phyloP scores from a whole-genome alignment of 148 eudicot species.

The Simmondsia chinensis region DNA sequence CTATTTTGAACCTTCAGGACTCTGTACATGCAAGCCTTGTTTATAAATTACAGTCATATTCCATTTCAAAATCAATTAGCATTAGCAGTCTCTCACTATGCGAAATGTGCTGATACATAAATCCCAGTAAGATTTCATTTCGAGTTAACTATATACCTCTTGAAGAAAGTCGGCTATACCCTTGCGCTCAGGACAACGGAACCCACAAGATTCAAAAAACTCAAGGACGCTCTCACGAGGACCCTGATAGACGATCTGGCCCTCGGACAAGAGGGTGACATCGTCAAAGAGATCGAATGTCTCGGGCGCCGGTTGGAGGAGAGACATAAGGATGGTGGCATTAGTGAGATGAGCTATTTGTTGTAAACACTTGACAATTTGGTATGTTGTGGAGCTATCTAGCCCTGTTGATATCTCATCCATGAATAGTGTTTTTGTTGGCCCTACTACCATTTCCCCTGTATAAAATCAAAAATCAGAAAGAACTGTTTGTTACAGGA shows the following conservation, averaged over 20 bases:
- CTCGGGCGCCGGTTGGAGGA: slow-evolving; percentile 87
- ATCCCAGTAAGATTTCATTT: too few species aligned
- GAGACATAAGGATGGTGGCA: slow-evolving; percentile 67
- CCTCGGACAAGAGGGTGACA: slow-evolving; percentile 66
- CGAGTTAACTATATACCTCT: too few species aligned
- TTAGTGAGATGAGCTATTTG: slow-evolving; percentile 74
- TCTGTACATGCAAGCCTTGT: too few species aligned
- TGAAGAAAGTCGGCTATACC: slow-evolving; percentile 87
- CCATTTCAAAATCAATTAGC: too few species aligned
- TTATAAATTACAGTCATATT: too few species aligned
- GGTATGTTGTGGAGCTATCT: slow-evolving; percentile 85
- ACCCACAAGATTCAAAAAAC: slow-evolving; percentile 75
- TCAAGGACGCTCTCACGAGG: slow-evolving; percentile 61
- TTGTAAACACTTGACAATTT: slow-evolving; percentile 76
- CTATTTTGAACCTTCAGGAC: too few species aligned
- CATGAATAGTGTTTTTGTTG: slow-evolving; percentile 79
- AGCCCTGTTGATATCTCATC: slow-evolving; percentile 97
- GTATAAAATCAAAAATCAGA: too few species aligned
- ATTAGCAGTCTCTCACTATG: too few species aligned
- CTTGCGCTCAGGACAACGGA: slow-evolving; percentile 68
- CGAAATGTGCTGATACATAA: too few species aligned
- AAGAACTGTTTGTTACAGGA: too few species aligned
- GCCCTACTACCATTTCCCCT: slow-evolving; percentile 90
- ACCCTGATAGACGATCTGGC: slow-evolving; percentile 81
- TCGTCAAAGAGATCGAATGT: slow-evolving; percentile 85